Evolutionary conservation across 2,329 filamentous ascomycete species (phyloP), one percentile per base, ranked within the genome.

Genomic region (Rutstroemia sydowiana): DNA sequence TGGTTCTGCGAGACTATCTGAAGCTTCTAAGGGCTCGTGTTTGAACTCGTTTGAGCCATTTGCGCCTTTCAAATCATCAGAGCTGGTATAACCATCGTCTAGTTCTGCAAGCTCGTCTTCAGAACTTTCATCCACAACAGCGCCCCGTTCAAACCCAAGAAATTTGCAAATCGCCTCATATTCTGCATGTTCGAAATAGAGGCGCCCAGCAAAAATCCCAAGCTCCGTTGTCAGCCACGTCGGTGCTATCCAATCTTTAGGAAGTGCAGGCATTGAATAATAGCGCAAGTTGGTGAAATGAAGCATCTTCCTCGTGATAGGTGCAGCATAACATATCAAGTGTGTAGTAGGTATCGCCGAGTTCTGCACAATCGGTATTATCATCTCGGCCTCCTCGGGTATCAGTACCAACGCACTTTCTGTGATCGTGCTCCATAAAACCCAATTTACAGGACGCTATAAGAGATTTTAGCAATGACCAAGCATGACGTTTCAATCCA

Each of bases 301-400:
- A 14, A 77, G 61, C 82, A 86, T 87, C 1, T 71, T 69, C 28
- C 73, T 71, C 0, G 82, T 84, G 0, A 82, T 71, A 0, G 84
- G 79, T 0, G 82, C 75, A 0, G 81, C 71, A 54, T 87, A 87
- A 0, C 72, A 66, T 0, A 85, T 59, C 0, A 86, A 67, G 50
- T 77, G 70, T 0, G 73, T 71, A 0, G 14, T 3, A 2, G 61
- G 31, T 0, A 31, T 34, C 4, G 32, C 18, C 0, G 37, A 11
- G 0, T 40, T 16, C 6, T 64, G 65, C 36, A 84, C 56, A 0
- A 71, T 55, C 0, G 71, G 70, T 3, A 87, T 70, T 0, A 85
- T 56, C 0, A 60, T 42, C 51, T 87, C 79, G 0, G 75, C 80
- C 61, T 87, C 84, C 57, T 87, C 82, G 0, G 81, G 78, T 26